phyloP scores from a whole-genome alignment of 805 yeast species.

The Saccharomycopsis sp. region DNA sequence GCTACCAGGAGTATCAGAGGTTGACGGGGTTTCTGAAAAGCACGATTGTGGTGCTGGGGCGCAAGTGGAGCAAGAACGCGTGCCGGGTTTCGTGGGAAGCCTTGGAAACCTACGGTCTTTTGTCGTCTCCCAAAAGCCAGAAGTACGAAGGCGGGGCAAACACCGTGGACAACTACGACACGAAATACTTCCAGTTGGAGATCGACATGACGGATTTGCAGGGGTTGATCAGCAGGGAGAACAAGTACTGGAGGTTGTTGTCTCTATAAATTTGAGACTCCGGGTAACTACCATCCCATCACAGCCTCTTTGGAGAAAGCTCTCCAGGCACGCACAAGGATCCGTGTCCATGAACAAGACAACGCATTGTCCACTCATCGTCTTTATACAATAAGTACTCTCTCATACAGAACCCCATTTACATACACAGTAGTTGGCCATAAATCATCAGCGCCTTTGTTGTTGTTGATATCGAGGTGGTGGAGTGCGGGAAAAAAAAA shows the following conservation, averaged over 20 bases:
- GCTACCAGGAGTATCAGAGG: conserved; percentile 63
- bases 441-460: too few species aligned
- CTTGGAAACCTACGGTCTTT: conserved; percentile 44
- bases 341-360: too few species aligned
- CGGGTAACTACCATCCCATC: not conserved
- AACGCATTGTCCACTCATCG: too few species aligned
- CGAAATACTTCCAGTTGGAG: conserved; percentile 43
- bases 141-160: conserved; percentile 29
- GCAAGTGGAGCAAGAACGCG: conserved; percentile 51
- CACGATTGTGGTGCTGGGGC: conserved; percentile 21
- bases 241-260: conserved; percentile 21
- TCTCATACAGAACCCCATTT: too few species aligned
- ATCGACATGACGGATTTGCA: conserved; percentile 44
- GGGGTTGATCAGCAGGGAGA: conserved; percentile 11
- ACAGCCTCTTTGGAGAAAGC: too few species aligned
- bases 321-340: too few species aligned
- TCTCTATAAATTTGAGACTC: not conserved
- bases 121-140: conserved; percentile 10
- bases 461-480: too few species aligned
- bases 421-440: too few species aligned
- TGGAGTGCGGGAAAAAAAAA: too few species aligned
- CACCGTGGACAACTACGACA: conserved; percentile 31
- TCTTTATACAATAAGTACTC: too few species aligned
- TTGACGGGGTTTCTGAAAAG: conserved; percentile 38
- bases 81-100: conserved; percentile 70